A percentile compares a stretch with the other conserved stretches of the same genome.
Evolutionary conservation across 441 rosid genomes (phyloP).

Genomic region (Pelargonium myrrhifolium): DNA sequence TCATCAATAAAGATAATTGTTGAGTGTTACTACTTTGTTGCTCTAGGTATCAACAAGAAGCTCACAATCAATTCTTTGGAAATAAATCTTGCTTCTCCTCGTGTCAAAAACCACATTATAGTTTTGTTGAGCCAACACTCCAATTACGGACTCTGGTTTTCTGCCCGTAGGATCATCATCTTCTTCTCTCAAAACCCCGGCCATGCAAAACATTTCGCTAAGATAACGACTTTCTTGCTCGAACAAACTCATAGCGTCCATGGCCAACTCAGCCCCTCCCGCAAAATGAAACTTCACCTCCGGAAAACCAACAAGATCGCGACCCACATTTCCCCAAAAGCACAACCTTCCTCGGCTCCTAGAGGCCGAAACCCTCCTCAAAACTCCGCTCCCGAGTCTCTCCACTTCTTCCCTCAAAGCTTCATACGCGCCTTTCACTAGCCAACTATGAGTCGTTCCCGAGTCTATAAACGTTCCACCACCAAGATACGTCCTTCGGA

Average conservation of each 20-base stretch:
- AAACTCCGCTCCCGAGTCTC: slow-evolving; percentile 1
- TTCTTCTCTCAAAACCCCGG: slow-evolving; percentile 22
- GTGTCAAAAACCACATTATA: slow-evolving; percentile 13
- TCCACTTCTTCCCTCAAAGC: slow-evolving; percentile 23
- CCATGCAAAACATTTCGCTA: slow-evolving; percentile 33
- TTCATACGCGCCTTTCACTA: slow-evolving; percentile 17
- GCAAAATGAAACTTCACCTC: slow-evolving; percentile 36
- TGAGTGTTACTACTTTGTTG: too few species aligned
- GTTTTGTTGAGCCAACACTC: slow-evolving; percentile 42
- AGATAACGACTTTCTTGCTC: slow-evolving; percentile 15
- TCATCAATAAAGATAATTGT: background rate
- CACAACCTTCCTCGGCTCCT: too few species aligned
- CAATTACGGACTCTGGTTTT: slow-evolving; percentile 24
- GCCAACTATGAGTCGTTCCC: slow-evolving; percentile 26
- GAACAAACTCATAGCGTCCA: slow-evolving; percentile 38
- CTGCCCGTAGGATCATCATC: slow-evolving; percentile 9
- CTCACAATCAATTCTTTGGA: slow-evolving; percentile 14
- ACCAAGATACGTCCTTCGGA: slow-evolving; percentile 16
- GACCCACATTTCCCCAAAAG: slow-evolving; percentile 23
- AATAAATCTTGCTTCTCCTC: background rate
- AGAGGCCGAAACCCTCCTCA: too few species aligned
- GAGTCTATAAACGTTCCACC: slow-evolving; percentile 22
- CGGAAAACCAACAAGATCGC: slow-evolving; percentile 45
- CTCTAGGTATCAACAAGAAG: slow-evolving; percentile 7
- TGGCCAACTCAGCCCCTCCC: slow-evolving; percentile 34